Evolutionary conservation across 2,329 filamentous ascomycete genomes (phyloP).

Genomic region (Aspergillus calidoustus): DNA sequence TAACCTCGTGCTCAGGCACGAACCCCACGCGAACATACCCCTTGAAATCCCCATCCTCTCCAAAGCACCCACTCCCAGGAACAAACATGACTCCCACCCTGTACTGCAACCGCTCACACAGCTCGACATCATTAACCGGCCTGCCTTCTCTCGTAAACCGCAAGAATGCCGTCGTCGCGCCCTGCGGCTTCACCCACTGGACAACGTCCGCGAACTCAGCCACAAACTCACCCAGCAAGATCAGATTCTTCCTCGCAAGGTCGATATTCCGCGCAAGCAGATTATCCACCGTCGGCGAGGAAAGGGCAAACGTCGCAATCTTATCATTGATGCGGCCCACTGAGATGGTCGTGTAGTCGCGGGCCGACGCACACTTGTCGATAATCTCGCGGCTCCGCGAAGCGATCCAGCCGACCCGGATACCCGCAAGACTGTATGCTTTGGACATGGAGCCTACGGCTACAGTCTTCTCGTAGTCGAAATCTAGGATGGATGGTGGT

Average conservation of each 20-base stretch:
- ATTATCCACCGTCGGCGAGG: constrained; percentile 63
- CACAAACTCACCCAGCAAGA: constrained; percentile 68
- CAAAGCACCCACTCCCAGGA: constrained; percentile 75
- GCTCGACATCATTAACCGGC: constrained; percentile 69
- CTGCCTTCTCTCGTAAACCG: constrained; percentile 63
- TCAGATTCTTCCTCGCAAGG: constrained; percentile 70
- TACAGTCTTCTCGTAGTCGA: constrained; percentile 73
- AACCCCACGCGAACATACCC: constrained; percentile 79
- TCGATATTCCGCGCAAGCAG: constrained; percentile 69
- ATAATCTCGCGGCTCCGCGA: constrained; percentile 67
- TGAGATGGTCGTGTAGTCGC: constrained; percentile 85
- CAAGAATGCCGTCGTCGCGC: constrained; percentile 81
- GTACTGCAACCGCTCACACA: constrained; percentile 69
- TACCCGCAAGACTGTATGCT: constrained; percentile 80
- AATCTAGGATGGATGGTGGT: constrained; percentile 70
- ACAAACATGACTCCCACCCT: constrained; percentile 73
- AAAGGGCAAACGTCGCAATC: constrained; percentile 75
- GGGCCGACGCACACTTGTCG: constrained; percentile 64
- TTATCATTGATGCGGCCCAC: constrained; percentile 82
- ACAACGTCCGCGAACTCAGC: constrained; percentile 66
- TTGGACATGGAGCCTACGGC: constrained; percentile 86
- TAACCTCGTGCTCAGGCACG: constrained; percentile 34
- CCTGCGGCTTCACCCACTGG: constrained; percentile 74
- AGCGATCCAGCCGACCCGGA: constrained; percentile 82
- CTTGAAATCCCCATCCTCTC: constrained; percentile 64